phyloP scores from a whole-genome alignment of 179 eudicot genomes.

The Pouteria campechiana region DNA sequence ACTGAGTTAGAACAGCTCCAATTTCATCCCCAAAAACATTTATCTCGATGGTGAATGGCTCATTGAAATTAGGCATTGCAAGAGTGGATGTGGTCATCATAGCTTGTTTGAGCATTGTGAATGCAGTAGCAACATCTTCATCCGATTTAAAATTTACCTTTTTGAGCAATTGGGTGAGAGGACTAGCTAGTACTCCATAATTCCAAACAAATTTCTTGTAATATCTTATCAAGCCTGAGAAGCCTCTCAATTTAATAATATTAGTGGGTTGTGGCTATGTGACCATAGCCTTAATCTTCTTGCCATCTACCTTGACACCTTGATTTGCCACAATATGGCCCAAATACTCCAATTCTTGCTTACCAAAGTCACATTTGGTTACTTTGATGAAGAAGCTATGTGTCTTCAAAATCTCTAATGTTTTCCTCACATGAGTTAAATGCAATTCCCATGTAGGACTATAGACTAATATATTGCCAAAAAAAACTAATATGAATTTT shows the following conservation, averaged over 20 bases:
- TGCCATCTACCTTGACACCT: neutral
- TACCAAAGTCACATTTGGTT: slow-evolving; percentile 1
- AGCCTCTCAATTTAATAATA: neutral
- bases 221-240: slow-evolving; percentile 1
- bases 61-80: neutral
- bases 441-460: too few species aligned
- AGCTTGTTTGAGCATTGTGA: neutral
- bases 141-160: neutral
- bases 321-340: neutral
- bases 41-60: neutral
- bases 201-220: neutral
- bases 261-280: neutral
- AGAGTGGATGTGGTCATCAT: neutral
- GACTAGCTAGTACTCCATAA: neutral
- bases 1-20: neutral
- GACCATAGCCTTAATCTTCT: neutral
- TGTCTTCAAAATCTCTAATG: neutral
- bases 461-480: too few species aligned
- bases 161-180: neutral
- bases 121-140: neutral
- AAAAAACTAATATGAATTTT: too few species aligned
- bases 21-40: neutral
- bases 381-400: neutral
- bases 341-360: neutral
- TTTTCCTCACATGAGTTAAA: neutral